Evolutionary conservation across 306 rosid species (phyloP), one percentile per base, ranked within the genome.

Genomic region (Quercus berberidifolia): DNA sequence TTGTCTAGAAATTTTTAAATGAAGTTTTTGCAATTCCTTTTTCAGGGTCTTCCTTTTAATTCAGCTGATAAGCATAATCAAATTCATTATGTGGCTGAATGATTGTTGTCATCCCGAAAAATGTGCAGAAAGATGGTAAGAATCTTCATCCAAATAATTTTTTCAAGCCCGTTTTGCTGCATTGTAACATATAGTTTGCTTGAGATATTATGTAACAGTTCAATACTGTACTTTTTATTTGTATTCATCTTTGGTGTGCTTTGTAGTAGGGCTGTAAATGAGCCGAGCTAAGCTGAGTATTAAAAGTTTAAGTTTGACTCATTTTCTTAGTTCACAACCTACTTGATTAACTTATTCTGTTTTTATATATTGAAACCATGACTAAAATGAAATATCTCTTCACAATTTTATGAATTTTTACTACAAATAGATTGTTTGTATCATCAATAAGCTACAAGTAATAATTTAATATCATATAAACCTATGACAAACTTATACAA

Each of bases 1-100:
- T 54, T 82, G 35, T 28, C 69, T 4, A 33, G 8, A 73, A 68
- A 56, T 70, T 71, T 46, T 67, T 83, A 71, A 65, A 76, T 49
- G 5, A 65, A 11, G 51, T 76, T 68, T 59, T 41, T 76, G 19
- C 67, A 64, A 73, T 41, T 41, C 30, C 3, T 18, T 58, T 88
- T 85, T 87, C 94, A 96, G 99, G 90, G 97, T 96, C 71, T 96
- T 96, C 85, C 99, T 96, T 76, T 81, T 96, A 67, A 91, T 96
- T 86, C 99, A 96, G 84, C 87, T 96, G 38, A 86, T 93, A 79
- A 96, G 99, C 87, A 82, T 96, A 69, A 90, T 96, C 82, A 90
- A 94, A 80, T 96, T 96, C 88, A 87, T 96, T 71, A 93, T 82
- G 15, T 96, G 99, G 99, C 79, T 93, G 74, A 92, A 93, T 58